Evolutionary conservation across 1,284 basidiomycete species (phyloP), one percentile per base, ranked within the genome.

Genomic region (Laetiporus sulphureus): DNA sequence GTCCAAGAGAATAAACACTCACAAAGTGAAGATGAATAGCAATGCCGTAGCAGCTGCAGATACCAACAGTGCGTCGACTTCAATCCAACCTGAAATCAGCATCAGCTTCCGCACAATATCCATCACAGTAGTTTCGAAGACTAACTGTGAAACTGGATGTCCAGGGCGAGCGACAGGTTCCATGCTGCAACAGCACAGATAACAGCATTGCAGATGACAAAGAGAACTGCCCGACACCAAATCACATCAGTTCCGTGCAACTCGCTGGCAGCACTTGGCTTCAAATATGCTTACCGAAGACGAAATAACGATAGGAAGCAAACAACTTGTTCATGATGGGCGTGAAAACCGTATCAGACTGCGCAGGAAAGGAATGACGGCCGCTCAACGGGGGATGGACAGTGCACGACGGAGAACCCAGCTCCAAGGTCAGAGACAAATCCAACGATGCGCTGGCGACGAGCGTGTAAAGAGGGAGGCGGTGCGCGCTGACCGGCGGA

Each of bases 121-220:
- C 40, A 30, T 42, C 35, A 63, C 71, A 40, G 47, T 72, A 72
- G 54, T 44, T 62, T 54, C 44, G 55, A 42, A 31, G 51, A 45
- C 44, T 22, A 16, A 35, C 36, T 35, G 6, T 24, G 19, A 39
- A 30, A 31, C 15, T 30, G 20, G 41, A 57, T 48, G 21, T 58
- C 47, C 40, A 65, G 59, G 20, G 68, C 59, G 51, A 83, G 63
- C 51, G 71, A 72, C 25, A 77, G 55, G 61, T 85, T 84, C 83
- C 83, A 86, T 23, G 78, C 78, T 42, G 79, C 76, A 23, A 79
- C 68, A 51, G 76, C 80, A 50, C 76, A 74, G 47, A 77, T 69
- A 51, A 83, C 67, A 36, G 81, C 77, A 65, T 74, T 82, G 61
- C 73, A 83, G 48, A 77, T 56, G 50, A 79, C 69, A 58, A 83